A percentile compares a stretch with the other conserved stretches of the same genome.
Evolutionary conservation across 352 stramenopile species (phyloP).

Genomic region (Blastocystis sp.): DNA sequence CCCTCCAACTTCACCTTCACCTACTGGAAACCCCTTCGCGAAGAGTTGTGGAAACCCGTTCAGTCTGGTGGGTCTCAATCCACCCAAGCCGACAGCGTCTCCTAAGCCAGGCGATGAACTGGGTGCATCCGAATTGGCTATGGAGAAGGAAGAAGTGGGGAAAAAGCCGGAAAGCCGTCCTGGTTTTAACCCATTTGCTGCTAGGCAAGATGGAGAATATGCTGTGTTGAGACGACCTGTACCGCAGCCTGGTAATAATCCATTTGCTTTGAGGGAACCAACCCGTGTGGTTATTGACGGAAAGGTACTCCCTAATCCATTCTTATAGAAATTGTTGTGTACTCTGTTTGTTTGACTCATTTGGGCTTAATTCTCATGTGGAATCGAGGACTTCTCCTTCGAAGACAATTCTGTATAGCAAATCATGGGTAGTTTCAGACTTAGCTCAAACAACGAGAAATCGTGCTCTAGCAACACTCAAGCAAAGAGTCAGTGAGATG

Average conservation of each 20-base stretch:
- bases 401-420: background rate
- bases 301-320: conserved; percentile 4
- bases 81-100: background rate
- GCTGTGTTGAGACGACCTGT: background rate
- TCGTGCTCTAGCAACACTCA: background rate
- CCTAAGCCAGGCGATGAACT: background rate
- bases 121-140: background rate
- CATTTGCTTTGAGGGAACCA: background rate
- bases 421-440: background rate
- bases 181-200: conserved; percentile 34
- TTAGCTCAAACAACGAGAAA: background rate
- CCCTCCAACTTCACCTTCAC: background rate
- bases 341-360: background rate
- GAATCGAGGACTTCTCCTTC: background rate
- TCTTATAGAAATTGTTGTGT: background rate
- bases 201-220: conserved; percentile 1
- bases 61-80: background rate
- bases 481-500: background rate
- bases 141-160: background rate
- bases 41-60: conserved; percentile 20
- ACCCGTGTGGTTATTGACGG: background rate
- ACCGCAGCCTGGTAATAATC: background rate
- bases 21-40: conserved; percentile 11
- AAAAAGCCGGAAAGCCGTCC: background rate
- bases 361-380: background rate